Evolutionary conservation across 306 rosid species (phyloP).

Genomic region (Rosa multiflora): DNA sequence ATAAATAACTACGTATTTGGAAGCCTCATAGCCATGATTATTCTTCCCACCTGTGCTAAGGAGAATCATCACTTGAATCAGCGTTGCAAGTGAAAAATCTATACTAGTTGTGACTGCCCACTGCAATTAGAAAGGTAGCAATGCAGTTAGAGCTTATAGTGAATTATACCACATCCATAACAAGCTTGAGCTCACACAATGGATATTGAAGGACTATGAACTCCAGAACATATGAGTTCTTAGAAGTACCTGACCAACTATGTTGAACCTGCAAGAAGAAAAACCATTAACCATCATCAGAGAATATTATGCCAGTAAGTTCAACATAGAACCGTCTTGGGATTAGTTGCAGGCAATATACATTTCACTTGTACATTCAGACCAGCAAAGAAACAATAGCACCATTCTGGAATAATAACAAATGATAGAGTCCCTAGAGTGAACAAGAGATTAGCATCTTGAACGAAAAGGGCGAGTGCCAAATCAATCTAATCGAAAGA

Average conservation of each 20-base stretch:
- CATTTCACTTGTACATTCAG: slow-evolving; percentile 17
- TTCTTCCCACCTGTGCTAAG: slow-evolving; percentile 89
- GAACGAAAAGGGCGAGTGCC: background rate
- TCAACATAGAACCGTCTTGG: slow-evolving; percentile 11
- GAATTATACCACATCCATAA: slow-evolving; percentile 16
- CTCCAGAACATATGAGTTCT: slow-evolving; percentile 25
- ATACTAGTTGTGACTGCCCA: slow-evolving; percentile 98
- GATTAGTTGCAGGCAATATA: slow-evolving; percentile 19
- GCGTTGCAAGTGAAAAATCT: slow-evolving; percentile 83
- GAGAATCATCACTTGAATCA: slow-evolving; percentile 85
- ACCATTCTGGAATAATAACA: background rate
- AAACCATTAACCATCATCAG: slow-evolving; percentile 36
- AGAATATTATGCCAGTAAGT: slow-evolving; percentile 6
- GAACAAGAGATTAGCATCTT: background rate
- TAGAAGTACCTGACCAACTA: slow-evolving; percentile 91
- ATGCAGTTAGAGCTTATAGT: slow-evolving; percentile 26
- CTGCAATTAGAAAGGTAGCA: slow-evolving; percentile 55
- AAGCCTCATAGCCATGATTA: slow-evolving; percentile 72
- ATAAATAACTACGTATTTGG: slow-evolving; percentile 70
- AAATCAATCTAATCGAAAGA: background rate
- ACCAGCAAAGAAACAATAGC: background rate
- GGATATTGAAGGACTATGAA: slow-evolving; percentile 37
- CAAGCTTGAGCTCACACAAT: slow-evolving; percentile 31
- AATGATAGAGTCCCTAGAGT: background rate
- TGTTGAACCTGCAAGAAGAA: slow-evolving; percentile 80